Percentiles rank a stretch among this genome's conserved stretches.
Evolutionary conservation across 2,329 filamentous ascomycete genomes (phyloP).

Genomic region (Fusarium equiseti): DNA sequence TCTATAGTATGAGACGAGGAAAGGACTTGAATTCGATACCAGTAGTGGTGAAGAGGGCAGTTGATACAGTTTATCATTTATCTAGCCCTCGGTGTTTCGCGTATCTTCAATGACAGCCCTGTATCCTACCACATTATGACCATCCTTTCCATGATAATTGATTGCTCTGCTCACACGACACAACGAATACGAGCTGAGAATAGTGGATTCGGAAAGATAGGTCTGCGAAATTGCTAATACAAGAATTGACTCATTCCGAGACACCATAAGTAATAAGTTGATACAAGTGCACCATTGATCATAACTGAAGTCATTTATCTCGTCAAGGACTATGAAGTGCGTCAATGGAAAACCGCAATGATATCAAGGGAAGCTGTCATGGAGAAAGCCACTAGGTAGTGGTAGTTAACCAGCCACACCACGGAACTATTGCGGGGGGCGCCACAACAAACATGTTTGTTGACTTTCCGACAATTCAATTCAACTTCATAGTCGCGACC

Average conservation of each 20-base stretch:
- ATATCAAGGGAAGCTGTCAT: slow-evolving; percentile 7
- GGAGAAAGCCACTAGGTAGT: slow-evolving; percentile 13
- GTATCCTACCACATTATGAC: background rate
- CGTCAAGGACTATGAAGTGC: background rate
- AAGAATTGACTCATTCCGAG: background rate
- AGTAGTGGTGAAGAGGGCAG: background rate
- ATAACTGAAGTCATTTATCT: background rate
- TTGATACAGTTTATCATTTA: background rate
- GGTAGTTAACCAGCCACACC: slow-evolving; percentile 19
- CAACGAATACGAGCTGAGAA: background rate
- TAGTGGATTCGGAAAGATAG: background rate
- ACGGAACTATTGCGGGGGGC: slow-evolving; percentile 18
- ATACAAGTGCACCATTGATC: background rate
- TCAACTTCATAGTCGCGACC: slow-evolving; percentile 14
- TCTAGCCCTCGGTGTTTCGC: background rate
- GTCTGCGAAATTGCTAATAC: background rate
- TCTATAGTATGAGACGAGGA: background rate
- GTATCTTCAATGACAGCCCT: background rate
- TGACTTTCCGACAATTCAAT: slow-evolving; percentile 32
- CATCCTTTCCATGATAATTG: background rate
- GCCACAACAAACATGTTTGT: slow-evolving; percentile 36
- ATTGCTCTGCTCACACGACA: background rate
- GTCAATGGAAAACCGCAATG: background rate
- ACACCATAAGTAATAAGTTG: background rate
- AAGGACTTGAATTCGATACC: background rate